phyloP scores from a whole-genome alignment of 164 flowering plant species.

The Vitis rotundifolia region DNA sequence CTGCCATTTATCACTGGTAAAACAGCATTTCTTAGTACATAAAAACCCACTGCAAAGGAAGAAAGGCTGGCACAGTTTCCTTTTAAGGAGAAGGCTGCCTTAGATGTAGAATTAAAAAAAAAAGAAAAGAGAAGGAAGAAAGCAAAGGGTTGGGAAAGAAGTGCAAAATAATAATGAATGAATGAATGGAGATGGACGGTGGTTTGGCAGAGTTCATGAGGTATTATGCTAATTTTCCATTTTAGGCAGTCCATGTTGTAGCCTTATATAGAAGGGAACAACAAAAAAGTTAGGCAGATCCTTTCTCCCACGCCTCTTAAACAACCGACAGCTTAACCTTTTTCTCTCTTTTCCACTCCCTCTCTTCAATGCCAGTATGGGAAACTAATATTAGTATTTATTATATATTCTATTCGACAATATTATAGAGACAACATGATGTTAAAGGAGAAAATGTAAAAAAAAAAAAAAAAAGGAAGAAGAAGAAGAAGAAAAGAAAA shows the following conservation, averaged over 20 bases:
- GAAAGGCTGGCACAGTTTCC: too few relatives aligned
- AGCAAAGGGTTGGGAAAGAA: neutral
- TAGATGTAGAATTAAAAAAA: neutral
- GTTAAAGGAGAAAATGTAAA: neutral
- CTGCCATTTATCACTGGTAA: too few relatives aligned
- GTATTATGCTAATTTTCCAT: conserved; percentile 31
- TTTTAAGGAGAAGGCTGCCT: too few relatives aligned
- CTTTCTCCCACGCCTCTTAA: conserved; percentile 28
- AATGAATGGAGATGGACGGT: neutral
- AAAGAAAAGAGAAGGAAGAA: neutral
- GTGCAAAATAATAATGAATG: neutral
- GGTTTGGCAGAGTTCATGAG: neutral
- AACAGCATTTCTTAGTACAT: too few relatives aligned
- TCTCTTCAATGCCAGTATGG: conserved; percentile 3
- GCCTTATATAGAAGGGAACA: conserved; percentile 43
- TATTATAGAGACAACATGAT: conserved; percentile 1
- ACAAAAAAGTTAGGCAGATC: conserved; percentile 28
- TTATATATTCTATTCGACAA: conserved; percentile 7
- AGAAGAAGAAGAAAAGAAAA: neutral
- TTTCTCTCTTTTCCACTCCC: conserved; percentile 14
- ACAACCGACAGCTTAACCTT: conserved; percentile 45
- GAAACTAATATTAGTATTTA: conserved; percentile 1
- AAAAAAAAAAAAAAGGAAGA: conserved; percentile 2
- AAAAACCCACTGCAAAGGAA: neutral
- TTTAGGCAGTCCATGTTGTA: conserved; percentile 40